Percentiles rank a stretch among this genome's conserved stretches.
phyloP scores from a whole-genome alignment of 805 yeast genomes.

The Ogataea parapolymorpha region DNA sequence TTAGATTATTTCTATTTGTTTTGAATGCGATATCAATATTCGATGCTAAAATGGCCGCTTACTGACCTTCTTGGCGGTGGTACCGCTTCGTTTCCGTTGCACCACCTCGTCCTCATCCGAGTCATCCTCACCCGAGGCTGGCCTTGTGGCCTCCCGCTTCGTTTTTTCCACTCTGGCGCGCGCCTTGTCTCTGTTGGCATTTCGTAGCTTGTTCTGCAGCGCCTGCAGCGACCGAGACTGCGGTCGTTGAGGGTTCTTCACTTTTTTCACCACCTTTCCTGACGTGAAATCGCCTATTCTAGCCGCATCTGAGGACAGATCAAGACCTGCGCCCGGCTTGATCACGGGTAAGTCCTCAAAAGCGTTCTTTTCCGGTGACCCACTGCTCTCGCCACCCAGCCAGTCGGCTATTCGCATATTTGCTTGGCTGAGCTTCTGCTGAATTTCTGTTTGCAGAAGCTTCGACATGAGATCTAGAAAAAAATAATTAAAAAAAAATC shows the following conservation, averaged over 20 bases:
- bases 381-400: conserved; percentile 26
- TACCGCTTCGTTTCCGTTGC: conserved; percentile 11
- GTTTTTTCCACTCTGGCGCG: conserved; percentile 4
- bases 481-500: background rate
- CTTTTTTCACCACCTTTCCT: conserved; percentile 13
- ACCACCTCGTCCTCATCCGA: conserved; percentile 24
- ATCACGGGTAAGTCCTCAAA: conserved; percentile 26
- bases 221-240: conserved; percentile 25
- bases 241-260: conserved; percentile 4
- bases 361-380: background rate
- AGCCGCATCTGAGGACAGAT: conserved; percentile 2
- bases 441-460: conserved; percentile 42
- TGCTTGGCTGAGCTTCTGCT: conserved; percentile 38
- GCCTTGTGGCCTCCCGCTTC: background rate
- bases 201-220: conserved; percentile 28
- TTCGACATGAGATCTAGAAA: conserved; percentile 1
- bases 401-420: conserved; percentile 38
- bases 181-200: conserved; percentile 18
- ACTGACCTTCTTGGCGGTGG: conserved; percentile 3
- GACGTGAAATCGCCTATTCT: conserved; percentile 22
- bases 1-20: conserved; percentile 1
- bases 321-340: conserved; percentile 31
- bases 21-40: background rate
- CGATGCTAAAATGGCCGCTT: conserved; percentile 24
- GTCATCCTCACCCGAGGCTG: background rate